phyloP scores from a whole-genome alignment of 345 rosid genomes.

The Citrus glauca region DNA sequence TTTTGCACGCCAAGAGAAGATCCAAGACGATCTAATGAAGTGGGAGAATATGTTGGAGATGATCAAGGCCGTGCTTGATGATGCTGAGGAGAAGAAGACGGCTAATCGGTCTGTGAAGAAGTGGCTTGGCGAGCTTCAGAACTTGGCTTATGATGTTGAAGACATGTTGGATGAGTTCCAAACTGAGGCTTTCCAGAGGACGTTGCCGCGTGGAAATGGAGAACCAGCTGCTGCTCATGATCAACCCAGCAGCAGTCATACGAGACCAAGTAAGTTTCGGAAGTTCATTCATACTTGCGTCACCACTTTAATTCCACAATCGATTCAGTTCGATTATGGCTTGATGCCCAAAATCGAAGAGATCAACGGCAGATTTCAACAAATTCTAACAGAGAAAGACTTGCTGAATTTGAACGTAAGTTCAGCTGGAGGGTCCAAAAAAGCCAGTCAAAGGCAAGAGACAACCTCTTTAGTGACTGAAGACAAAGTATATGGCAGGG shows the following conservation, averaged over 20 bases:
- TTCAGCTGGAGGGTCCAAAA: too few relatives aligned
- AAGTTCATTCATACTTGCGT: neutral
- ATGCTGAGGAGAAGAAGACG: neutral
- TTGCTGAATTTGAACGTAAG: neutral
- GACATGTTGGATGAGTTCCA: neutral
- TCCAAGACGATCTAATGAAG: fast-evolving
- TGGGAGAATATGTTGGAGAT: fast-evolving
- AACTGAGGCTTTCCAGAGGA: neutral
- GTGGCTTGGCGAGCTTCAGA: neutral
- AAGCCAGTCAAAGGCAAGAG: fast-evolving
- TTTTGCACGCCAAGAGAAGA: too few relatives aligned
- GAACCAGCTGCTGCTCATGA: neutral
- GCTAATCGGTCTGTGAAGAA: neutral
- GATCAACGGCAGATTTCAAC: neutral
- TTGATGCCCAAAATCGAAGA: neutral
- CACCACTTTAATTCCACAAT: neutral
- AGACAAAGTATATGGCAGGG: constrained; percentile 17
- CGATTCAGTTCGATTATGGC: neutral
- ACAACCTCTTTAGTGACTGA: constrained; percentile 9
- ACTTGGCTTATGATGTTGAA: neutral
- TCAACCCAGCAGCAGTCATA: neutral
- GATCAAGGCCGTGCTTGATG: neutral
- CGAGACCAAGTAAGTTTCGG: neutral
- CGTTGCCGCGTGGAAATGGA: neutral
- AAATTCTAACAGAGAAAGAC: neutral